Base-by-base conservation (phyloP, 1,284 basidiomycete species). In the Sparassis latifolia region DNA sequence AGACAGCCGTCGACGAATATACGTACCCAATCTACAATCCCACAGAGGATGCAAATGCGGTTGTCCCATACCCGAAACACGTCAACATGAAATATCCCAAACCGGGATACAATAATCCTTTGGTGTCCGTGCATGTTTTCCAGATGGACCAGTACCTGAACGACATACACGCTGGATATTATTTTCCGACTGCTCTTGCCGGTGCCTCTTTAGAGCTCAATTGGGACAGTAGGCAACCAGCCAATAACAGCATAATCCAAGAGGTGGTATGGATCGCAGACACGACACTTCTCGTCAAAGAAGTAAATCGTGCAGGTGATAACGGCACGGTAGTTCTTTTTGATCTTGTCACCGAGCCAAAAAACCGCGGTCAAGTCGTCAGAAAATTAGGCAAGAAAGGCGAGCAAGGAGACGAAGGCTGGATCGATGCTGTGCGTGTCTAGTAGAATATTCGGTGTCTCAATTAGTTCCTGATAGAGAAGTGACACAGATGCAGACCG, bases 1-100 rank as follows among this genome's bases (percentile, higher is more conserved):
- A 98, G 72, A 88, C 89, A 1, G 70, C 77, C 0, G 96, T 99
- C 1, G 83, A 86, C 44, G 86, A 90, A 61, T 99, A 85, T 70
- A 78, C 77, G 45, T 91, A 92, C 67, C 93, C 93, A 3, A 76
- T 97, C 48, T 98, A 96, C 71, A 98, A 97, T 62, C 89, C 90
- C 3, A 82, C 84, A 0, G 71, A 77, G 1, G 75, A 88, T 63
- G 71, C 80, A 42, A 73, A 83, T 56, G 73, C 77, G 12, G 83
- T 91, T 33, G 73, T 88, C 42, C 90, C 91, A 29, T 97, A 97
- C 66, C 88, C 91, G 1, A 68, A 70, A 10, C 79, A 86, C 39
- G 76, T 91, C 38, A 77, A 75, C 49, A 94, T 97, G 85, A 87
- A 88, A 65, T 97, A 93, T 60, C 90, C 90, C 20, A 92, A 92